phyloP scores from a whole-genome alignment of 139 green algal species.

The Chlorella sp. region DNA sequence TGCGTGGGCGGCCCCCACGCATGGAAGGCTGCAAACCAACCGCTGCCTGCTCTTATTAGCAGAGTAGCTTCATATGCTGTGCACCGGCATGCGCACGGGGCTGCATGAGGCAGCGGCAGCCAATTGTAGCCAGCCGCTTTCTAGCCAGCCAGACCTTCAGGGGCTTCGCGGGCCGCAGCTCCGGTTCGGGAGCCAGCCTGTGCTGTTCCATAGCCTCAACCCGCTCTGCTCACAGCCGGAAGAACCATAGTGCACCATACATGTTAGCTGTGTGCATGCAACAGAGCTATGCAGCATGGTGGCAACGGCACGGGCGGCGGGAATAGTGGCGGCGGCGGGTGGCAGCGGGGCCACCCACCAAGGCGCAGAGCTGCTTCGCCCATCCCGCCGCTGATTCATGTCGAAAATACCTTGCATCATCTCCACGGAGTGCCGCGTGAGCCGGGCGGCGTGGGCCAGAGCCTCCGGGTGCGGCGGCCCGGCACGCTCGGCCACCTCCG shows the following conservation, averaged over 20 bases:
- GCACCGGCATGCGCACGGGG: too few relatives aligned
- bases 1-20: too few relatives aligned
- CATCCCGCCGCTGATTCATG: too few relatives aligned
- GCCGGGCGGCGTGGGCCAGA: background rate
- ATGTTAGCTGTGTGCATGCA: background rate
- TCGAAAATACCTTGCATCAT: background rate
- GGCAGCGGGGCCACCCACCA: background rate
- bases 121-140: too few relatives aligned
- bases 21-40: too few relatives aligned
- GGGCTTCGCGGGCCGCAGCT: background rate
- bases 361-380: background rate
- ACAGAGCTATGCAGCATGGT: background rate
- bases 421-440: background rate
- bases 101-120: background rate
- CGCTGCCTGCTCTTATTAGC: too few relatives aligned
- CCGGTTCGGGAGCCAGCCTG: background rate
- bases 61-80: background rate
- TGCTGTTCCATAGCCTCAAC: conserved; percentile 5
- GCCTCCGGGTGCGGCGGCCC: background rate
- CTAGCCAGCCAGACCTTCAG: background rate
- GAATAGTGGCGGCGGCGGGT: background rate
- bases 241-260: background rate
- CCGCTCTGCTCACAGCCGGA: background rate
- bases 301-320: too few relatives aligned
- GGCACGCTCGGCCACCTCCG: too few relatives aligned